Base-by-base conservation (phyloP, 352 stramenopile species). In the Phytophthora cactorum region DNA sequence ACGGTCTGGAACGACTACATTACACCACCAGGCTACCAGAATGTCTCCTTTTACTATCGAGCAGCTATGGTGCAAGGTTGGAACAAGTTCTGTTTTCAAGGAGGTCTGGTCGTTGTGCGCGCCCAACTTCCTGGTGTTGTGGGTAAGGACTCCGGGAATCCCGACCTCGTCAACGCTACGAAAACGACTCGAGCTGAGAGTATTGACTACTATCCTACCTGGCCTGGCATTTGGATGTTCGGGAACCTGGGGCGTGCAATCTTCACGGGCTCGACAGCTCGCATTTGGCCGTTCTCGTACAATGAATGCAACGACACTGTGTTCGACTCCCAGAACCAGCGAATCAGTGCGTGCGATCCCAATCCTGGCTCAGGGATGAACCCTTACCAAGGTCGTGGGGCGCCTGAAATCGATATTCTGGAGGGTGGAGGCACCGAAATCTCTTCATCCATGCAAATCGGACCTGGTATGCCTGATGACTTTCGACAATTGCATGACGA, bases 251-350 rank as follows among this genome's bases (percentile, higher is more conserved):
- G 93, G 7, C 34, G 34, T 69, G 95, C 34, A 89, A 98, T 97
- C 11, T 99, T 98, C 72, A 95, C 92, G 50, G 86, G 79, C 0
- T 97, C 86, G 0, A 98, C 92, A 31, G 93, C 95, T 55, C 91
- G 93, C 63, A 88, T 98, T 50, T 99, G 96, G 96, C 97, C 96
- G 2, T 99, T 93, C 79, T 97, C 85, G 45, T 98, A 97, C 70
- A 77, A 98, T 64, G 80, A 80, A 39, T 99, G 97, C 65, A 86
- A 98, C 67, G 65, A 78, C 1, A 63, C 63, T 0, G 68, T 79
- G 5, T 89, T 88, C 46, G 75, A 70, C 4, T 64, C 72, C 1
- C 67, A 63, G 34, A 89, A 85, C 59, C 82, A 92, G 59, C 79
- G 80, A 12, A 92, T 92, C 61, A 95, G 75, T 34, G 95, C 88